phyloP scores from a whole-genome alignment of 1,284 basidiomycete species.

The Sporisorium reilianum region DNA sequence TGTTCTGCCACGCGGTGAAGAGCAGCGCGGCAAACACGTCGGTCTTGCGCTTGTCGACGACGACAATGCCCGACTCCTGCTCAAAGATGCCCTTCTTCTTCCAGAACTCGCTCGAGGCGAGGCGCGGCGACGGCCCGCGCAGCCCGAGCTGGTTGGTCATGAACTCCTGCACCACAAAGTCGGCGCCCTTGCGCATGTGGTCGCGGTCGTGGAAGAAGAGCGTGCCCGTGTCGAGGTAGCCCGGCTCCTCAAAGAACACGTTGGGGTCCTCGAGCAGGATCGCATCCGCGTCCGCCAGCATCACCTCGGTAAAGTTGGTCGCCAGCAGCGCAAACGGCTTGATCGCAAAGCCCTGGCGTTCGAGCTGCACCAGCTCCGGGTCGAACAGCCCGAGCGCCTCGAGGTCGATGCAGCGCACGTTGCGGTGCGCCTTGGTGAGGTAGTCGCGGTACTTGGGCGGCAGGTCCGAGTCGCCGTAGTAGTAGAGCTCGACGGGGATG shows the following conservation, averaged over 20 bases:
- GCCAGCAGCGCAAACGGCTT: conserved; percentile 52
- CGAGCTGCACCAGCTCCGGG: conserved; percentile 41
- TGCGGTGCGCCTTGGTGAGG: conserved; percentile 36
- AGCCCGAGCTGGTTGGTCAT: conserved; percentile 45
- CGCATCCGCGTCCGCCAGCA: conserved; percentile 51
- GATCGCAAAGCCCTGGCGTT: conserved; percentile 51
- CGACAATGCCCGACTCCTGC: conserved; percentile 53
- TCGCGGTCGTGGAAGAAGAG: conserved; percentile 58
- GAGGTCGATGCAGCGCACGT: conserved; percentile 47
- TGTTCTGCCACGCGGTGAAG: conserved; percentile 55
- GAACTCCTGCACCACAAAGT: conserved; percentile 43
- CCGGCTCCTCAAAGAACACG: conserved; percentile 46
- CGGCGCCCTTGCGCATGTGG: conserved; percentile 40
- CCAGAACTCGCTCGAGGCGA: conserved; percentile 48
- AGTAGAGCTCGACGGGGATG: conserved; percentile 53
- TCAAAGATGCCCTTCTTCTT: conserved; percentile 52
- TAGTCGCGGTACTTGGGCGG: conserved; percentile 46
- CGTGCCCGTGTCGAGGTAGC: conserved; percentile 52
- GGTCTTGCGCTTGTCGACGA: conserved; percentile 48
- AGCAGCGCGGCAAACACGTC: conserved; percentile 49
- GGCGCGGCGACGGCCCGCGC: conserved; percentile 38
- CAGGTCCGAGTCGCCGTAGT: conserved; percentile 56
- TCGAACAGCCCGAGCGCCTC: conserved; percentile 47
- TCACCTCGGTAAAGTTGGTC: conserved; percentile 56
- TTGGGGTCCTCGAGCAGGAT: conserved; percentile 47